phyloP scores from a whole-genome alignment of 106 monocot genomes.

The Dioscorea alata region DNA sequence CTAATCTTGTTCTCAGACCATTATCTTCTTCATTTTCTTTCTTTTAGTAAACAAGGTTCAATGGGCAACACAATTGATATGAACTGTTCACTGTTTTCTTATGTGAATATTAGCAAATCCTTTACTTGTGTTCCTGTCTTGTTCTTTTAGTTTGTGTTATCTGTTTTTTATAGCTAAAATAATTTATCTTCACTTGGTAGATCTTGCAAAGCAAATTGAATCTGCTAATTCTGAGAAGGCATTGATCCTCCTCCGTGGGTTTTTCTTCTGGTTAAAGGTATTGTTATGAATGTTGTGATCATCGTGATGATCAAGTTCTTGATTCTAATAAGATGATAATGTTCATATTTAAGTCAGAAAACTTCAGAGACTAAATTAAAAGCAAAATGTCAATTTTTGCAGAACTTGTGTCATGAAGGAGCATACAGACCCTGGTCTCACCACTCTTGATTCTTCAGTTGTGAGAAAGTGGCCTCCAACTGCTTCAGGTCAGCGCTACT shows the following conservation, averaged over 20 bases:
- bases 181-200: neutral
- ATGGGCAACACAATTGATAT: neutral
- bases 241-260: conserved; percentile 19
- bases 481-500: no score
- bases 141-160: neutral
- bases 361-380: no score
- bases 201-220: conserved; percentile 5
- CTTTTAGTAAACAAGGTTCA: neutral
- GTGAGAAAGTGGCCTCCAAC: no score
- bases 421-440: conserved; percentile 21
- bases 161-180: neutral
- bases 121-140: neutral
- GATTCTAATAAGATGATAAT: no score
- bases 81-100: neutral
- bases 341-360: no score
- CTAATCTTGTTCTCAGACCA: no score
- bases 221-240: neutral
- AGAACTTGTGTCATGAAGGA: conserved; percentile 21
- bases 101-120: neutral
- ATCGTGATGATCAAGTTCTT: neutral
- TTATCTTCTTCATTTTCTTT: neutral
- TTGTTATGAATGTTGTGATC: neutral
- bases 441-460: no score
- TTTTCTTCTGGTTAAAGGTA: conserved; percentile 30
- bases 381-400: neutral